These are phyloP conservation scores for Picochlorum sp. DNA, from an alignment of 139 green algal species.

Conservation along the genomic window DNA sequence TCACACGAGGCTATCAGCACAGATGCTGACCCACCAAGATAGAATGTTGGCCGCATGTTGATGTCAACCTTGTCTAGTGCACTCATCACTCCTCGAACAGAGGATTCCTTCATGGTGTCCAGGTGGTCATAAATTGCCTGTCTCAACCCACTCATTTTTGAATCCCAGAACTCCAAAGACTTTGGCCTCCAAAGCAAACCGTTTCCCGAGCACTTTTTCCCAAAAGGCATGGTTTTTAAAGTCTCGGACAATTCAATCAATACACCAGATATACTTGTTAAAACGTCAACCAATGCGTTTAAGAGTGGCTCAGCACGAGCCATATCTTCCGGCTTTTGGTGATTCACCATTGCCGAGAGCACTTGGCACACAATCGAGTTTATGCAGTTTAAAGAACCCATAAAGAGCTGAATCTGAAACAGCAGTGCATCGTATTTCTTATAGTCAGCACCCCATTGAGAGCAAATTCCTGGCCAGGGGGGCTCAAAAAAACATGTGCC, in stretches of 20 bases:
- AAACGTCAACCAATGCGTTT: background rate
- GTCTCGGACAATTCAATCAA: too few species aligned
- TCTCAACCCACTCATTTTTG: background rate
- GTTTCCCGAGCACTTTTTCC: background rate
- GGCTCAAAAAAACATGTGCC: background rate
- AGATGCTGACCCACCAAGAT: background rate
- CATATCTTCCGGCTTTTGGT: background rate
- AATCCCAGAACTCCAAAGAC: background rate
- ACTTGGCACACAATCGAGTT: background rate
- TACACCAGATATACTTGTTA: too few species aligned
- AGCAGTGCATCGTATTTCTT: background rate
- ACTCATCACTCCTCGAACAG: background rate
- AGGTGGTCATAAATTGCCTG: background rate
- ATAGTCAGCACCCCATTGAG: background rate
- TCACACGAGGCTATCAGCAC: background rate
- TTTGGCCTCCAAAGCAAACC: background rate
- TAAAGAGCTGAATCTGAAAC: background rate
- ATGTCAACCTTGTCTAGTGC: background rate
- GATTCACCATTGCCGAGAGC: background rate
- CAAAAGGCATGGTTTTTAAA: background rate
- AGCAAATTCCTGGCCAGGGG: background rate
- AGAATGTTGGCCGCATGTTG: background rate
- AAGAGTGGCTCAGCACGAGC: background rate
- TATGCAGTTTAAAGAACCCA: background rate
- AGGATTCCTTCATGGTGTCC: background rate